Evolutionary conservation across 2,329 filamentous ascomycete species (phyloP).

Genomic region (Neofusicoccum parvum): DNA sequence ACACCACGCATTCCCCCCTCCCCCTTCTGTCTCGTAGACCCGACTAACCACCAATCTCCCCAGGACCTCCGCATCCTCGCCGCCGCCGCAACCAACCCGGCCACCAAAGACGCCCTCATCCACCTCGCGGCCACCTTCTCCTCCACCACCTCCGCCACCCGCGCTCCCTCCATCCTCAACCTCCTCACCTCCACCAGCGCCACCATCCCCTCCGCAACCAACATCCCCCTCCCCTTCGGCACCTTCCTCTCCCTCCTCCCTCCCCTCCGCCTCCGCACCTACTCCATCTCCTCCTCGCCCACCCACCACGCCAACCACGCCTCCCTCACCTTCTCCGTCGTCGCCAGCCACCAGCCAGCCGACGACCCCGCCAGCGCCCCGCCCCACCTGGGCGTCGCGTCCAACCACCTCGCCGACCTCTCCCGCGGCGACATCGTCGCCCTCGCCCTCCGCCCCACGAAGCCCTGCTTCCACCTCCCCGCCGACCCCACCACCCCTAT

Average conservation of each 20-base stretch:
- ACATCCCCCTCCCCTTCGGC: constrained; percentile 62
- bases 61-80: constrained; percentile 57
- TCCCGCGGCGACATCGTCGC: constrained; percentile 45
- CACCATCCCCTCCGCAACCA: not conserved
- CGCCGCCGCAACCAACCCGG: constrained; percentile 52
- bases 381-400: constrained; percentile 47
- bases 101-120: constrained; percentile 52
- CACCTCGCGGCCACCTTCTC: constrained; percentile 47
- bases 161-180: constrained; percentile 65
- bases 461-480: constrained; percentile 48
- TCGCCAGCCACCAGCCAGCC: constrained; percentile 59
- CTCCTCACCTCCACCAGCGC: constrained; percentile 55
- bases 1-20: no score
- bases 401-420: constrained; percentile 45
- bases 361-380: constrained; percentile 48
- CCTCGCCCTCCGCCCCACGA: constrained; percentile 43
- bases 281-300: constrained; percentile 77
- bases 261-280: constrained; percentile 77
- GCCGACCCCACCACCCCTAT: constrained; percentile 45
- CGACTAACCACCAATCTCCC: constrained; percentile 39
- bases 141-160: constrained; percentile 49
- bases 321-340: constrained; percentile 64
- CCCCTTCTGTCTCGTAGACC: no score
- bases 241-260: constrained; percentile 73
- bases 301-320: constrained; percentile 59